These are phyloP conservation scores for Sphaerostilbella broomeana DNA, from an alignment of 2,329 filamentous ascomycete genomes.

Conservation along the genomic window DNA sequence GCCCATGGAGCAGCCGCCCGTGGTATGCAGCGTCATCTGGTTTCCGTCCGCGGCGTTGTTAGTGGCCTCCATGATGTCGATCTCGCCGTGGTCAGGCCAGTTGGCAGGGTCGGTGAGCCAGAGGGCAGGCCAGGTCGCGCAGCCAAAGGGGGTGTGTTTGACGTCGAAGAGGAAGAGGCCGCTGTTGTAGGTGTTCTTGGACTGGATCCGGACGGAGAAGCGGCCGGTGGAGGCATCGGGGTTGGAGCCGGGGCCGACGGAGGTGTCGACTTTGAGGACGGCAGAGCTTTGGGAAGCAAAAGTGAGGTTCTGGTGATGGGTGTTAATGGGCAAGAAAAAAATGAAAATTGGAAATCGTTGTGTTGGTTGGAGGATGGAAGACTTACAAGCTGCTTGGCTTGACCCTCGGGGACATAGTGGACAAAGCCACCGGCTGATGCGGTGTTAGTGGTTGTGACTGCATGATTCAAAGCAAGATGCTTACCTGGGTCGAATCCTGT, in stretches of 20 bases:
- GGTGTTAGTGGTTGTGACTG: too few relatives aligned
- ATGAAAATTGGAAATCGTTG: not conserved
- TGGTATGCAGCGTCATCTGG: conserved; percentile 55
- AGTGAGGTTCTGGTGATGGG: conserved; percentile 51
- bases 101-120: conserved; percentile 56
- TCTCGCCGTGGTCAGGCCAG: conserved; percentile 60
- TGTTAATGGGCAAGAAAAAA: not conserved
- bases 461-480: too few relatives aligned
- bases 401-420: conserved; percentile 43
- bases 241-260: conserved; percentile 38
- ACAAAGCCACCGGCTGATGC: conserved; percentile 46
- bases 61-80: conserved; percentile 55
- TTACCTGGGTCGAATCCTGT: conserved; percentile 42
- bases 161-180: conserved; percentile 65
- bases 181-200: conserved; percentile 51
- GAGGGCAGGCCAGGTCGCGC: conserved; percentile 58
- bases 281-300: conserved; percentile 48
- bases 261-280: conserved; percentile 55
- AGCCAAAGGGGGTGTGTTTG: conserved; percentile 56
- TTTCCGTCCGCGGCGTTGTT: conserved; percentile 51
- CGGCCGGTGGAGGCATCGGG: conserved; percentile 53
- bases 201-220: conserved; percentile 57
- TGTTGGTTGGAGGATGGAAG: not conserved
- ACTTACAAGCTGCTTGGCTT: conserved; percentile 37
- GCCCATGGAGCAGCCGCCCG: conserved; percentile 42